Conservation (phyloP, 768 basidiomycete genomes). For the Russula compacta region DNA sequence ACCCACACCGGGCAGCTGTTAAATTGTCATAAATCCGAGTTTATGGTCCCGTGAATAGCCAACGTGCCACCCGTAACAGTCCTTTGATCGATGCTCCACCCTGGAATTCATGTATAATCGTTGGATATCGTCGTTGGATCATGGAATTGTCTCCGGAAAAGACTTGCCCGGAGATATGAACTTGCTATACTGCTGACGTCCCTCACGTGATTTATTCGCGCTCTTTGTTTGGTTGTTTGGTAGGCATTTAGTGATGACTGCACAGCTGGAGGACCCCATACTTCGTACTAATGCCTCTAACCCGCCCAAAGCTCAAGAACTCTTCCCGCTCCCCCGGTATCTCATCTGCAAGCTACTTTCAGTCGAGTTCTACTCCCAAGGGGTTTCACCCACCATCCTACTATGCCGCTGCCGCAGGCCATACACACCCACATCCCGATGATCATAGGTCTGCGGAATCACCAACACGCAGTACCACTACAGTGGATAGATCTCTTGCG, state of each 20-base stretch:
- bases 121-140: no score
- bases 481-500: not conserved
- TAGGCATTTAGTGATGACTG: not conserved
- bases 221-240: conserved; percentile 17
- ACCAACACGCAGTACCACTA: not conserved
- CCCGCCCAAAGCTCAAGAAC: conserved; percentile 11
- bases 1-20: no score
- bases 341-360: conserved; percentile 13
- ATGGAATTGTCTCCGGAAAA: no score
- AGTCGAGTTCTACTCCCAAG: conserved; percentile 17
- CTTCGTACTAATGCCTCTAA: conserved; percentile 14
- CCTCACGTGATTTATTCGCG: conserved; percentile 11
- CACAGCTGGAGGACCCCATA: not conserved
- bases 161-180: no score
- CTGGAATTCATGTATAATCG: not conserved
- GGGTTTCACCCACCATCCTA: conserved; percentile 29
- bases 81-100: no score
- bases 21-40: no score
- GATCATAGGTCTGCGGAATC: not conserved
- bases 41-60: no score
- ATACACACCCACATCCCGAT: conserved; percentile 15
- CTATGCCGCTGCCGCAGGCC: conserved; percentile 30
- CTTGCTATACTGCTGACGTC: not conserved
- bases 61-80: not conserved
- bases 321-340: conserved; percentile 18